Conservation (phyloP, 495 filamentous ascomycete species). For the Trichocladium uniseriatum region DNA sequence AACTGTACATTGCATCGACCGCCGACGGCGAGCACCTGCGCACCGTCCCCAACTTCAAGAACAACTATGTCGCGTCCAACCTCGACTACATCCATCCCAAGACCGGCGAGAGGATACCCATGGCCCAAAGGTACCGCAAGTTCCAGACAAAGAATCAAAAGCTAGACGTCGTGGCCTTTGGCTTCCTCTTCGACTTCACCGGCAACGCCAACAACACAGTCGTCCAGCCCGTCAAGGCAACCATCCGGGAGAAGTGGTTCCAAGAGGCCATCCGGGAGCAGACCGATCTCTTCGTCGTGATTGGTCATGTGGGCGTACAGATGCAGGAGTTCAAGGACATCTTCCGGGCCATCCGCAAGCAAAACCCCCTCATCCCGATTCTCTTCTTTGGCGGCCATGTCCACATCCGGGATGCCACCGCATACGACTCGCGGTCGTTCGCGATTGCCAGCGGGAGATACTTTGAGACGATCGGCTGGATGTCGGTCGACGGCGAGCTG, state of each 20-base stretch:
- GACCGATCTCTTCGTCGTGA: slow-evolving; percentile 78
- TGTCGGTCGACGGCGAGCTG: slow-evolving; percentile 69
- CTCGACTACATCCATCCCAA: slow-evolving; percentile 74
- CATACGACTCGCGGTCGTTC: slow-evolving; percentile 71
- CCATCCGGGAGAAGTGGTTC: slow-evolving; percentile 82
- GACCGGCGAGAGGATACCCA: slow-evolving; percentile 58
- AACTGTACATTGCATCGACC: slow-evolving; percentile 75
- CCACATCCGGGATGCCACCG: slow-evolving; percentile 77
- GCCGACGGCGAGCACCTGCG: slow-evolving; percentile 64
- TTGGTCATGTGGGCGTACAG: slow-evolving; percentile 75
- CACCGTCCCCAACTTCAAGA: slow-evolving; percentile 70
- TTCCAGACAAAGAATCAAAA: slow-evolving; percentile 84
- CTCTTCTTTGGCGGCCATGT: slow-evolving; percentile 90
- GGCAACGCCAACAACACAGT: slow-evolving; percentile 82
- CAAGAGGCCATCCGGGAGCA: slow-evolving; percentile 74
- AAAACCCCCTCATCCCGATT: slow-evolving; percentile 72
- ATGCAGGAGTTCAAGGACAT: slow-evolving; percentile 70
- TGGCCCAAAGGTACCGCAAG: slow-evolving; percentile 74
- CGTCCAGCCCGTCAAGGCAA: slow-evolving; percentile 67
- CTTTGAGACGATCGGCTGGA: slow-evolving; percentile 95
- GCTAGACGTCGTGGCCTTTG: slow-evolving; percentile 76
- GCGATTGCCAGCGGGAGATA: slow-evolving; percentile 88
- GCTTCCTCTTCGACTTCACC: slow-evolving; percentile 89
- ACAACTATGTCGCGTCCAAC: slow-evolving; percentile 79
- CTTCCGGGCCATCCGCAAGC: slow-evolving; percentile 66